A percentile compares a stretch with the other conserved stretches of the same genome.
Evolutionary conservation across 75 land plant genomes (phyloP).

Genomic region (Cupressus sempervirens): DNA sequence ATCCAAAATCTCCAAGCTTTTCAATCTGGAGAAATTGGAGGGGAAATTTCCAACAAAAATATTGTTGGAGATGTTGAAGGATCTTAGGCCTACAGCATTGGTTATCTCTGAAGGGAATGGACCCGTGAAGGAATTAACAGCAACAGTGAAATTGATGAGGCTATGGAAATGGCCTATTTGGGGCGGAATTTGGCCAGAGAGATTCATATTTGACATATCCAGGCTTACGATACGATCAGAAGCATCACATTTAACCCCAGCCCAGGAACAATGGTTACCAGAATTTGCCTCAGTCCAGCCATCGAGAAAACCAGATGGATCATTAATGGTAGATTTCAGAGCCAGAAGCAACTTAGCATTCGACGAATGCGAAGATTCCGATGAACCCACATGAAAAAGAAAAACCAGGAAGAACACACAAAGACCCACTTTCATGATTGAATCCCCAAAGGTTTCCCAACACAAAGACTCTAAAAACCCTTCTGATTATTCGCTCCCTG

Average conservation of each 20-base stretch:
- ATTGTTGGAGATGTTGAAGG: conserved; percentile 83
- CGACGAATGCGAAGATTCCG: not conserved
- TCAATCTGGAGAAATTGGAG: conserved; percentile 30
- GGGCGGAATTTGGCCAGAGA: conserved; percentile 48
- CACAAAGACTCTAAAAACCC: not conserved
- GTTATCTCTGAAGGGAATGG: conserved; percentile 58
- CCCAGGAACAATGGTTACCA: conserved; percentile 48
- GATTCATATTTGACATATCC: conserved; percentile 51
- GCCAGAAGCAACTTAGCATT: conserved; percentile 33
- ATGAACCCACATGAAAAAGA: not conserved
- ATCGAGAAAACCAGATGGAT: conserved; percentile 31
- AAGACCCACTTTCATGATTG: not conserved
- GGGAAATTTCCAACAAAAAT: conserved; percentile 66
- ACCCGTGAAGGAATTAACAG: conserved; percentile 52
- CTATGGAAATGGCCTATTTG: conserved; percentile 33
- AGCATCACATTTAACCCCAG: conserved; percentile 42
- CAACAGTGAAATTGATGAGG: conserved; percentile 46
- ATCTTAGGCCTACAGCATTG: conserved; percentile 26
- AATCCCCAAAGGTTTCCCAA: not conserved
- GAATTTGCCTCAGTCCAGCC: conserved; percentile 33
- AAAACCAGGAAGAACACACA: not conserved
- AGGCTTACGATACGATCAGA: conserved; percentile 26
- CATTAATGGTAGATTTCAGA: conserved; percentile 46
- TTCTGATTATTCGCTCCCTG: not conserved
- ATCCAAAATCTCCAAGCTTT: conserved; percentile 46